Evolutionary conservation across 306 rosid species (phyloP).

Genomic region (Coriaria nepalensis): DNA sequence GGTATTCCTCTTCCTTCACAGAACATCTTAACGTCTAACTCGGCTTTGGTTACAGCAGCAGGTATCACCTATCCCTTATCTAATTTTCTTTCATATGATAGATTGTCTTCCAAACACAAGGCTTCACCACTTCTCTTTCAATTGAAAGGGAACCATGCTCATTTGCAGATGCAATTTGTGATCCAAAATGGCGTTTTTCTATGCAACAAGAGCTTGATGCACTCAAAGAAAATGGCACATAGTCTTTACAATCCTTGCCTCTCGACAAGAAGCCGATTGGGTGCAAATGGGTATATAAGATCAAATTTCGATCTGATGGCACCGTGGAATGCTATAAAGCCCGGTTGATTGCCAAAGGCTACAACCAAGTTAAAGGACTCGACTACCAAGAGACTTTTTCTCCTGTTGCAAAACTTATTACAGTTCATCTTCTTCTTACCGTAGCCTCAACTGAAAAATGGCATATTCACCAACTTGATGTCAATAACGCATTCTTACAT

Average conservation of each 20-base stretch:
- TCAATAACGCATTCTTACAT: not conserved
- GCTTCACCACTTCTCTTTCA: not conserved
- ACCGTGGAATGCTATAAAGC: not conserved
- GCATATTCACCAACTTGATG: not conserved
- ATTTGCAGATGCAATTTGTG: not conserved
- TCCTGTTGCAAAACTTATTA: not conserved
- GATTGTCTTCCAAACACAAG: not conserved
- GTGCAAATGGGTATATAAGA: not conserved
- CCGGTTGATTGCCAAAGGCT: not conserved
- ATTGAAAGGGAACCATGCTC: not conserved
- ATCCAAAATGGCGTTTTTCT: not conserved
- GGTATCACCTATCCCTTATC: too few relatives aligned
- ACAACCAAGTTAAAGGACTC: not conserved
- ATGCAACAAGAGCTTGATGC: not conserved
- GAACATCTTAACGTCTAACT: too few relatives aligned
- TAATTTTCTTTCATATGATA: too few relatives aligned
- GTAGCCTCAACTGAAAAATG: not conserved
- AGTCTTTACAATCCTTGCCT: not conserved
- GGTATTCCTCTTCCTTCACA: too few relatives aligned
- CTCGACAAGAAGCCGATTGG: not conserved
- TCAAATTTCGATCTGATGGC: not conserved
- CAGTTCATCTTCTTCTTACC: not conserved
- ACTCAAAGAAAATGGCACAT: not conserved
- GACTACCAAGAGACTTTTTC: not conserved
- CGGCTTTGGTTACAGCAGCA: too few relatives aligned